Percentiles rank a stretch among this genome's conserved stretches.
Conservation (phyloP, 2,329 filamentous ascomycete genomes). For the Botryotinia convoluta region DNA sequence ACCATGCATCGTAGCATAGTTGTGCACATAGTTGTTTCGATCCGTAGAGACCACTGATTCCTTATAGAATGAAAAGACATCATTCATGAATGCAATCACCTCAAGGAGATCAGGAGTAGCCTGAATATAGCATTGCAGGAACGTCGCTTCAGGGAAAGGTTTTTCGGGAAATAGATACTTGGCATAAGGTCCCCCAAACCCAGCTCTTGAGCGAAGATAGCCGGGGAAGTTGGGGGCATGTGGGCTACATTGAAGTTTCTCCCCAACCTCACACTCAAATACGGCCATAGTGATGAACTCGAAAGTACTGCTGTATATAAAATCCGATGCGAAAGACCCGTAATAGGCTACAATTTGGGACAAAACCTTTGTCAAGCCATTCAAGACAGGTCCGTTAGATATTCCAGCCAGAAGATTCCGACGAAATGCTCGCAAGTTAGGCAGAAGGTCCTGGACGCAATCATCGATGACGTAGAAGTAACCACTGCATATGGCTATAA, state of each 20-base stretch:
- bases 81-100: neutral
- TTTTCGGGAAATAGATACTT: neutral
- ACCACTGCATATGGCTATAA: neutral
- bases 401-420: neutral
- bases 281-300: neutral
- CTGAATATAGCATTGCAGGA: neutral
- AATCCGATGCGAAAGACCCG: neutral
- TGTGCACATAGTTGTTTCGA: neutral
- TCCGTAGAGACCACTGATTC: neutral
- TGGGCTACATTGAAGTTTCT: neutral
- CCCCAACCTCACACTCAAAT: neutral
- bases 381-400: neutral
- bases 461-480: neutral
- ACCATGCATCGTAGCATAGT: neutral
- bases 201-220: neutral
- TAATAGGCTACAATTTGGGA: neutral
- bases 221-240: neutral
- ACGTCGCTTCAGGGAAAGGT: neutral
- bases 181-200: fast-evolving
- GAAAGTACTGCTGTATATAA: neutral
- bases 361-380: neutral
- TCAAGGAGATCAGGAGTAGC: neutral
- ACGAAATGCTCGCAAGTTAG: neutral
- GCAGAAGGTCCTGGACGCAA: neutral
- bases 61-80: neutral